Base-by-base conservation (phyloP, 805 yeast genomes). In the Candida insectalens region DNA sequence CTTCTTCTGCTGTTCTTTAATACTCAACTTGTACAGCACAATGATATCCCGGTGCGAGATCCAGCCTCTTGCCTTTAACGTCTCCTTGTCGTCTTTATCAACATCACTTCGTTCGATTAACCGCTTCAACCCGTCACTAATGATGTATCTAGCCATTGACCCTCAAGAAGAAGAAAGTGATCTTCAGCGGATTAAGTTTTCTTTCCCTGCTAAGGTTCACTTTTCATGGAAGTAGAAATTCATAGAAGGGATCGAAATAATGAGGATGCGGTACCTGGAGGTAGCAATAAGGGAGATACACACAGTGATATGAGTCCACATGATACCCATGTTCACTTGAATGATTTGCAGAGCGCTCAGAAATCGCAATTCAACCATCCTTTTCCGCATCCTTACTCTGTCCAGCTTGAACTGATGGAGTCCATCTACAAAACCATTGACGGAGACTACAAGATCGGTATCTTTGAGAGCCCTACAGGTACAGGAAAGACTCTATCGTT, bases 391-490 rank as follows among this genome's bases (percentile, higher is more conserved):
- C 96, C 97, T 0, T 88, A 88, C 53, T 65, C 63, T 18, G 85
- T 87, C 40, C 97, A 88, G 51, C 28, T 68, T 16, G 70, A 77
- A 38, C 68, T 88, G 43, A 88, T 88, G 96, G 59, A 63, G 20
- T 70, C 77, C 15, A 66, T 89, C n/a, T 81, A 81, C 45, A 69
- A 69, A 17, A 67, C 83, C 2, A 62, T 88, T 13, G 62, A 65
- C 8, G 39, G 53, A 9, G 53, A 48, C 29, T 69, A 64, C 46
- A 83, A 81, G 49, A 62, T 88, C 2, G 95, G 94, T 0, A 63
- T 88, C 2, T 78, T 88, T 47, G 96, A 88, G 51, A 79, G 92
- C 37, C 97, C 97, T 1, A 88, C 97, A 0, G 97, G 97, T 5
- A 83, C 88, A 2, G 96, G 97, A 3, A 88, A 88, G 55, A 87